Evolutionary conservation across 352 stramenopile genomes (phyloP), one percentile per base, ranked within the genome.

Genomic region (Phytophthora hibernalis): DNA sequence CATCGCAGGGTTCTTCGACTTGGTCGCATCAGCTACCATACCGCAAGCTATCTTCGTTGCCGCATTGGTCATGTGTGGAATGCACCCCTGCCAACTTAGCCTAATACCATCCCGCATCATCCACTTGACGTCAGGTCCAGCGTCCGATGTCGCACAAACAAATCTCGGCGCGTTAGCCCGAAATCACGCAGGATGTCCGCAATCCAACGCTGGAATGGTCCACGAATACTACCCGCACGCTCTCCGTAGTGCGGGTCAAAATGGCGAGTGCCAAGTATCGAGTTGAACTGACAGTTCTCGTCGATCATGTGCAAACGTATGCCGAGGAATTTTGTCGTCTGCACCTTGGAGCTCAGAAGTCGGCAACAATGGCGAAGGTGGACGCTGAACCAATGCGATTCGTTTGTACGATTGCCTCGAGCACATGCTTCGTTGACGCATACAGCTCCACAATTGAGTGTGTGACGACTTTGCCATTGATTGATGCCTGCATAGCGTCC

Each of bases 51-150:
- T 21, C 31, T 56, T 67, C 1, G 50, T 61, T 16, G 50, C 59
- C 33, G 50, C 33, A 21, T 68, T 60, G 3, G 28, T 66, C 38
- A 60, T 20, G 21, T 59, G 49, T 21, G 58, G 58, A 2, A 50
- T 26, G 21, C 49, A 65, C 30, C 30, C 6, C 30, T 37, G 30
- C 30, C 30, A 37, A 37, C 30, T 37, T 37, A 37, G 11, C 30
- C 11, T 55, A 5, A 60, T 30, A 40, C 40, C 20, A 10, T 37
- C 24, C 2, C n/a, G 13, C 49, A 61, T 55, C 51, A 62, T 62
- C 33, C 44, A 68, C 30, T 55, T 61, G 1, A 61, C 51, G 13
- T 61, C 59, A 20, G 20, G 20, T 11, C 52, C 43, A 9, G 18
- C 44, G 21, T 65, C 15, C 11, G 37, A 57, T 16, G 38, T 54